Base-by-base conservation (phyloP, 2,329 filamentous ascomycete species). In the Zymoseptoria crescenta region DNA sequence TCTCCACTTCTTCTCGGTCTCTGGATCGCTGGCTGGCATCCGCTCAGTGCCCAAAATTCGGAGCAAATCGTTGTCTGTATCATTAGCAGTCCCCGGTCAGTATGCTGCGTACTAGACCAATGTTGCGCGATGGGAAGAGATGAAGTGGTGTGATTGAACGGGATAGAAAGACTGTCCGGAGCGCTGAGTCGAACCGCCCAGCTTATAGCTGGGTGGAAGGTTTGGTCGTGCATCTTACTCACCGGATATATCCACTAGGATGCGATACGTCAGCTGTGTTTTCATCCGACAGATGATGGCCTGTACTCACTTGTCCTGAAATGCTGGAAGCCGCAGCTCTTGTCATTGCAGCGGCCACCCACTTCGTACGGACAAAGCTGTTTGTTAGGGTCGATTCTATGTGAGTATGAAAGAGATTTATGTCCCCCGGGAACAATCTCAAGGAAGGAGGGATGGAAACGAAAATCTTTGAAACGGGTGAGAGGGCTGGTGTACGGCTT, bases 351-450 rank as follows among this genome's bases (percentile, higher is more conserved):
- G 65, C 80, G 77, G 61, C 85, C 84, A 56, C 85, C 86, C 53
- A 89, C 77, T 74, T 96, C 89, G 68, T 84, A 87, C 45, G 85
- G 87, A 74, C 94, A 99, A 54, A 97, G 71, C 62, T 83, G 82
- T 67, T 83, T 86, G 61, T 84, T 80, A 24, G 86, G 80, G 72
- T 96, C 86, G 74, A 99, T 96, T 67, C 86, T 87, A 75, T 96
- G 89, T 76, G 90, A 96, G 77, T 93, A 97, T 50, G 92, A 97
- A 78, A 95, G 81, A 64, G 94, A 97, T 71, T 88, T 87, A 70
- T 91, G 87, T 50, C 93, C 93, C 62, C 87, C 87, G 58, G 83
- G 73, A 59, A 96, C 85, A 58, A 83, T 78, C 54, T 87, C 74
- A 64, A 80, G 78, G 75, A 86, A 97, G 55, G 83, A 79, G 30